These are phyloP conservation scores for Apium graveolens DNA, from an alignment of 129 eudicot species.

Conservation along the genomic window DNA sequence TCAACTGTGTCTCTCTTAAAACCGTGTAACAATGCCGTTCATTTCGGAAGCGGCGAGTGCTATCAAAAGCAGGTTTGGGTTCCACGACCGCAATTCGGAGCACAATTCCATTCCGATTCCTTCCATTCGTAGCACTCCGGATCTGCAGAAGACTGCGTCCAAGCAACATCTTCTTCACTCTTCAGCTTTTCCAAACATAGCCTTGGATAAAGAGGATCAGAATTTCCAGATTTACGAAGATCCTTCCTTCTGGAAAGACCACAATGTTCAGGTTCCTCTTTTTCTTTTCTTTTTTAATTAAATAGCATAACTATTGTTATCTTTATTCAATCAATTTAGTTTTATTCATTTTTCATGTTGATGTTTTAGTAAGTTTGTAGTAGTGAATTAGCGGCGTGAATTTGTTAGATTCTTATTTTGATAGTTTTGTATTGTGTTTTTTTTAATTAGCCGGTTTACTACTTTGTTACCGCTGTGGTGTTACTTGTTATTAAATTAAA, in stretches of 20 bases:
- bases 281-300: no score
- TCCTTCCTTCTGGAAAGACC: constrained; percentile 94
- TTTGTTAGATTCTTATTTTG: neutral
- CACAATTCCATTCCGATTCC: constrained; percentile 8
- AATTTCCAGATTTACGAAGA: constrained; percentile 74
- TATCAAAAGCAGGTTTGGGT: constrained; percentile 40
- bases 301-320: no score
- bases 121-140: constrained; percentile 41
- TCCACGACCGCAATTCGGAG: constrained; percentile 30
- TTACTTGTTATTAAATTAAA: no score
- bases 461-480: no score
- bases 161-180: constrained; percentile 26
- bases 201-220: constrained; percentile 34
- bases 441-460: no score
- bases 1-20: neutral
- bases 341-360: no score
- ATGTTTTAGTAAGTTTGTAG: no score
- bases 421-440: no score
- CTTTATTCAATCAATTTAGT: no score
- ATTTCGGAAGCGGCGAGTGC: constrained; percentile 49
- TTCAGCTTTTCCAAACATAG: constrained; percentile 26
- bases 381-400: neutral
- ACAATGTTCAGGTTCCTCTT: constrained; percentile 86
- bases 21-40: constrained; percentile 31
- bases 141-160: constrained; percentile 36